Evolutionary conservation across 2,329 filamentous ascomycete genomes (phyloP), one percentile per base, ranked within the genome.

Genomic region (Alternaria angustiovoidea): DNA sequence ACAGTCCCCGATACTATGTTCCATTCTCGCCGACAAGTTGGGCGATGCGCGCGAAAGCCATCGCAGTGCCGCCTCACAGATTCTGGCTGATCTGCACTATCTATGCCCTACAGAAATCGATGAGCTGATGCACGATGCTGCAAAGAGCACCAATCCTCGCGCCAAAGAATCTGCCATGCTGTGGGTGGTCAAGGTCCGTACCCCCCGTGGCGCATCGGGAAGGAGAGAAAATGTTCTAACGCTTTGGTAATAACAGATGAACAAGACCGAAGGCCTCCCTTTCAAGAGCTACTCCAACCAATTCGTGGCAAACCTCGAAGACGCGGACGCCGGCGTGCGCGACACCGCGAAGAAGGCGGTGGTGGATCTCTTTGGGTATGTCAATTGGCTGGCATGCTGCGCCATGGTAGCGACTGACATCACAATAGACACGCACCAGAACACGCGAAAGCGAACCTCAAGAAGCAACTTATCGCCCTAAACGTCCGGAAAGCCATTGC

Each of bases 11-110:
- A 85, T 88, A 64, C 89, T 93, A 8, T 85, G 95, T 63, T 88
- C 92, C 4, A 78, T 94, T 46, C 85, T 97, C 54, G 82, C 93
- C 57, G 94, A 97, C 58, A 91, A 93, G 77, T 86, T 98, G 60
- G 93, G 93, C 60, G 94, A 97, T 76, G 87, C 88, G 66, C 94
- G 94, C 77, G 94, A 97, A 75, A 94, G 93, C 77, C 88, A 93
- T 69, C 88, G 94, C 71, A 81, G 85, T 32, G 85, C 94, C 59
- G 92, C 93, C 16, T 83, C 88, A 44, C 90, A 93, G 75, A 88
- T 91, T 18, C 86, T 97, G 59, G 86, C 86, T 30, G 95, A 95
- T 53, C 83, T 97, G 59, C 95, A 91, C 81, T 84, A 84, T 12
- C 87, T 89, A 54, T 86, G 88, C 18, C 86, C 88, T 2, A 77